Percentiles rank a stretch among this genome's conserved stretches.
Conservation (phyloP, 106 monocot species). For the Gastrodia elata region DNA sequence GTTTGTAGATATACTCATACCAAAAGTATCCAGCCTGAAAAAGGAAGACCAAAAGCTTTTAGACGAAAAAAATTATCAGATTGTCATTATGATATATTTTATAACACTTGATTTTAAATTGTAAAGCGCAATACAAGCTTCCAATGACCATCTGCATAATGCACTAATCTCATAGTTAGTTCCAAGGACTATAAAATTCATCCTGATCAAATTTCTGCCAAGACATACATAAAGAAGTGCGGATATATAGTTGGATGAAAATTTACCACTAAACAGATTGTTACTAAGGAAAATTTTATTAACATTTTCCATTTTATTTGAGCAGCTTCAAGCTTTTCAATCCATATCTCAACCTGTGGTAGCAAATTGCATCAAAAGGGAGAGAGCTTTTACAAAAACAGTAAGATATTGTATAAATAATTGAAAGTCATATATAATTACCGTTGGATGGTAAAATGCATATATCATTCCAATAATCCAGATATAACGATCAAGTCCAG, state of each 20-base stretch:
- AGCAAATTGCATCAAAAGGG: background rate
- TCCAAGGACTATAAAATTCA: too few relatives aligned
- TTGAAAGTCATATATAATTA: conserved; percentile 17
- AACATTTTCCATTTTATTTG: conserved; percentile 20
- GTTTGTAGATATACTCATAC: conserved; percentile 72
- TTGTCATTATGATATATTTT: too few relatives aligned
- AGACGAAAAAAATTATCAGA: too few relatives aligned
- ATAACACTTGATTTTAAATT: too few relatives aligned
- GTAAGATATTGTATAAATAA: too few relatives aligned
- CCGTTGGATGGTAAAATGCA: conserved; percentile 46
- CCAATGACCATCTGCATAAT: too few relatives aligned
- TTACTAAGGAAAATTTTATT: conserved; percentile 25
- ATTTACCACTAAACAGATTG: conserved; percentile 22
- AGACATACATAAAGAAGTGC: too few relatives aligned
- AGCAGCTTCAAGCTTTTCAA: conserved; percentile 46
- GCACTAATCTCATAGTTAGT: too few relatives aligned
- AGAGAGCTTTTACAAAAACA: background rate
- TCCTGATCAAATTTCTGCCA: too few relatives aligned
- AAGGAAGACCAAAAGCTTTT: too few relatives aligned
- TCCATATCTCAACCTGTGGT: conserved; percentile 39
- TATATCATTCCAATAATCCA: conserved; percentile 57
- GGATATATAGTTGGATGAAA: conserved; percentile 1
- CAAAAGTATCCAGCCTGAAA: conserved; percentile 58
- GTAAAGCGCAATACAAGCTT: too few relatives aligned
- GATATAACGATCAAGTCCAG: conserved; percentile 52